phyloP scores from a whole-genome alignment of 2,329 filamentous ascomycete species.

The Phialophora chinensis region DNA sequence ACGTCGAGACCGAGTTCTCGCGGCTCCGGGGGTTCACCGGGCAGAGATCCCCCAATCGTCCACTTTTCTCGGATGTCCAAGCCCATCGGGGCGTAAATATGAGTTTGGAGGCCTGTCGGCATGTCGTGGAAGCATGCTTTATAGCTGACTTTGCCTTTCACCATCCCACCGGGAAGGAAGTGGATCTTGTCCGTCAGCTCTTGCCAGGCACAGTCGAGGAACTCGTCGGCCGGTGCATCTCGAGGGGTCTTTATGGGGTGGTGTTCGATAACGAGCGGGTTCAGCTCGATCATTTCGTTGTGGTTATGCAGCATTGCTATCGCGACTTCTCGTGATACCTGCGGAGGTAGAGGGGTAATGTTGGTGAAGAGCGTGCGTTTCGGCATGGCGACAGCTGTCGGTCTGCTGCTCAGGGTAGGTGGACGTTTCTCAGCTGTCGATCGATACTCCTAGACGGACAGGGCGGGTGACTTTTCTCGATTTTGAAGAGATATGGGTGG shows the following conservation, averaged over 20 bases:
- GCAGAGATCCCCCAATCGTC: conserved; percentile 73
- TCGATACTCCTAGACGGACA: background rate
- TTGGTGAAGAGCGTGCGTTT: conserved; percentile 76
- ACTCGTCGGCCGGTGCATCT: conserved; percentile 73
- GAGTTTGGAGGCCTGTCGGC: conserved; percentile 75
- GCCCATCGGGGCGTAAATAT: conserved; percentile 81
- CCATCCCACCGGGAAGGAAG: conserved; percentile 71
- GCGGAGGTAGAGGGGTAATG: conserved; percentile 75
- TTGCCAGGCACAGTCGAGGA: conserved; percentile 73
- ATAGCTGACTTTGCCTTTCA: conserved; percentile 73
- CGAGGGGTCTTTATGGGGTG: conserved; percentile 70
- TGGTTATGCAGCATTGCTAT: conserved; percentile 79
- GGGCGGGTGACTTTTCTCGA: background rate
- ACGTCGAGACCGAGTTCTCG: conserved; percentile 70
- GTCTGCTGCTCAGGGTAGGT: background rate
- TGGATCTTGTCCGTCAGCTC: conserved; percentile 76
- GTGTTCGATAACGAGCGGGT: conserved; percentile 78
- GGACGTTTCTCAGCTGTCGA: background rate
- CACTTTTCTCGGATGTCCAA: conserved; percentile 80
- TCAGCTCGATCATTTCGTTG: conserved; percentile 83
- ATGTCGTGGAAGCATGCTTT: conserved; percentile 81
- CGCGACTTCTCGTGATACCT: conserved; percentile 72
- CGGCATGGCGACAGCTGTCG: conserved; percentile 60
- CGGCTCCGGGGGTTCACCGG: conserved; percentile 70
- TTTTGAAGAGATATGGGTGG: background rate